These are phyloP conservation scores for Oryza meridionalis DNA, from an alignment of 176 grass and related monocot genomes.

Conservation along the genomic window DNA sequence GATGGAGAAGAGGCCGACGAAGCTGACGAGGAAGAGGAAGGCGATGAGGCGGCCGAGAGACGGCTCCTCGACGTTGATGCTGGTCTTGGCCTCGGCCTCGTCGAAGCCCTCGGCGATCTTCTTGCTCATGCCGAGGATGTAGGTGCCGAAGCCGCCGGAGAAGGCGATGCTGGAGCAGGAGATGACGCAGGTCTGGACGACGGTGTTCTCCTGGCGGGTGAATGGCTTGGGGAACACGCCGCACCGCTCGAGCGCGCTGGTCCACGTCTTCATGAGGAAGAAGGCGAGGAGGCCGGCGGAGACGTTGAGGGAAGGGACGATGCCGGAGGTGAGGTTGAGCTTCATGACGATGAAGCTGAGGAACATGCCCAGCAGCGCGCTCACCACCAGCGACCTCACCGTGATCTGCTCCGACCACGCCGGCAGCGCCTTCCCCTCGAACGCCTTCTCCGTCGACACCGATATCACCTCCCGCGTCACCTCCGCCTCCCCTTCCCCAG, in stretches of 20 bases:
- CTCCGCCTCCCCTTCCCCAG: slow-evolving; percentile 14
- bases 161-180: slow-evolving; percentile 78
- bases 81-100: slow-evolving; percentile 49
- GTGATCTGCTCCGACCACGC: slow-evolving; percentile 79
- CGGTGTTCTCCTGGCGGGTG: slow-evolving; percentile 85
- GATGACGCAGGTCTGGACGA: slow-evolving; percentile 87
- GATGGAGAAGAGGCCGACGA: slow-evolving; percentile 60
- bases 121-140: slow-evolving; percentile 64
- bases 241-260: slow-evolving; percentile 48
- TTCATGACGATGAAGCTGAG: slow-evolving; percentile 94
- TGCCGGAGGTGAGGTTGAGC: slow-evolving; percentile 75
- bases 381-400: slow-evolving; percentile 58
- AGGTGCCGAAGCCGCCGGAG: slow-evolving; percentile 65
- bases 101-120: slow-evolving; percentile 53
- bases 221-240: slow-evolving; percentile 65
- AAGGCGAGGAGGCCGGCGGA: slow-evolving; percentile 66
- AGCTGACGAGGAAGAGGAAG: slow-evolving; percentile 60
- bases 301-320: slow-evolving; percentile 70
- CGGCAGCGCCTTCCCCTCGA: slow-evolving; percentile 59
- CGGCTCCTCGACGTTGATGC: slow-evolving; percentile 58
- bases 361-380: slow-evolving; percentile 57
- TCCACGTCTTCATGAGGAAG: slow-evolving; percentile 87
- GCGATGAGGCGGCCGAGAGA: slow-evolving; percentile 60
- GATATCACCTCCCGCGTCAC: slow-evolving; percentile 41
- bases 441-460: slow-evolving; percentile 63